Evolutionary conservation across 768 basidiomycete genomes (phyloP).

Genomic region (Tylopilus cervinicoccineus): DNA sequence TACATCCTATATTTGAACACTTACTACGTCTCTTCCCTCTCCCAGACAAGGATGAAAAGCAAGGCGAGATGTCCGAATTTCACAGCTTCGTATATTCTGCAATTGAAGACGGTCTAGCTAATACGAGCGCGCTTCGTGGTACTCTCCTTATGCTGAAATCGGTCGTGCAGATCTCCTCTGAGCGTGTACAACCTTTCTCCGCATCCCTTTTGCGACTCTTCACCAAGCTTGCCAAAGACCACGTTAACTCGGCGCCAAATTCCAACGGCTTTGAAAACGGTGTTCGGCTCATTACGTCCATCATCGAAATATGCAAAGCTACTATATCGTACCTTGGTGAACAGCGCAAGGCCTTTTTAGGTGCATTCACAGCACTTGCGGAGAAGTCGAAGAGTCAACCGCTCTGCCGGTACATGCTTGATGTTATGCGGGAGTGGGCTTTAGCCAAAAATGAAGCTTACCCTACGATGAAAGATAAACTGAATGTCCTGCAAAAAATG

Average conservation of each 20-base stretch:
- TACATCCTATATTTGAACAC: conserved; percentile 80
- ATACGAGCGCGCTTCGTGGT: conserved; percentile 67
- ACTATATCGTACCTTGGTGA: conserved; percentile 83
- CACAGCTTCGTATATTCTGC: conserved; percentile 71
- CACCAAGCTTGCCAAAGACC: conserved; percentile 83
- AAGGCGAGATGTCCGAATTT: conserved; percentile 68
- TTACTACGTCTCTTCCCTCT: conserved; percentile 74
- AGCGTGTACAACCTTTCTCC: conserved; percentile 79
- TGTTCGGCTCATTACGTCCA: conserved; percentile 65
- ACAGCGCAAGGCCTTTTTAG: conserved; percentile 76
- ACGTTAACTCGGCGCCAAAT: conserved; percentile 54
- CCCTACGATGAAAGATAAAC: conserved; percentile 95
- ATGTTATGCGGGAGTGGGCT: conserved; percentile 88
- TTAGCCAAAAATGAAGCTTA: conserved; percentile 78
- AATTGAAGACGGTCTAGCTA: conserved; percentile 76
- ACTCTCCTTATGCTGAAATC: conserved; percentile 85
- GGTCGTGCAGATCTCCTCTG: conserved; percentile 73
- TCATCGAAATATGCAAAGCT: conserved; percentile 82
- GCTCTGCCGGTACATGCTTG: conserved; percentile 82
- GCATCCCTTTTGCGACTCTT: conserved; percentile 77
- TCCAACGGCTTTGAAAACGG: conserved; percentile 52
- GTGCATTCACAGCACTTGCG: conserved; percentile 72
- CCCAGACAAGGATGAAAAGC: conserved; percentile 73
- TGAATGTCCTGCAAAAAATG: conserved; percentile 86
- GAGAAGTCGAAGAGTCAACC: conserved; percentile 83